Evolutionary conservation across 108 stramenopile genomes (phyloP).

Genomic region (Cyclostephanos tholiformis): DNA sequence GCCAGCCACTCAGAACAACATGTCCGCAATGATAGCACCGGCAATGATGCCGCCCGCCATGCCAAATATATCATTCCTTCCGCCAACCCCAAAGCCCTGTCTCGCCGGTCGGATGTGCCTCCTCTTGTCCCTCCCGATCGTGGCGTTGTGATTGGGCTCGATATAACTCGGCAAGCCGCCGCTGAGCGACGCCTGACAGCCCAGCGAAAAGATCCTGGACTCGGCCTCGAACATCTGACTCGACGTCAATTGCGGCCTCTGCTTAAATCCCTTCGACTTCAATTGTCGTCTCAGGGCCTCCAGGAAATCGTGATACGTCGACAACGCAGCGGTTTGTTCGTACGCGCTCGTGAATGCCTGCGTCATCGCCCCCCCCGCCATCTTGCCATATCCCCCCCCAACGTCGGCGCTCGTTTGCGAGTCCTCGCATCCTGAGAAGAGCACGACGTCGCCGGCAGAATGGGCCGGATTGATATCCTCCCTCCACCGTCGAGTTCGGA

Average conservation of each 20-base stretch:
- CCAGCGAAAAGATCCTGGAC: slow-evolving; percentile 50
- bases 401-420: slow-evolving; percentile 92
- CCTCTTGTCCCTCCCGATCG: slow-evolving; percentile 45
- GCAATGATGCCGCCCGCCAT: slow-evolving; percentile 37
- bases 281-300: slow-evolving; percentile 35
- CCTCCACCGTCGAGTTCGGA: slow-evolving; percentile 37
- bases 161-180: slow-evolving; percentile 34
- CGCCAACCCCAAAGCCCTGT: slow-evolving; percentile 29
- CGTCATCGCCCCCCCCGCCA: slow-evolving; percentile 59
- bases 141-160: slow-evolving; percentile 45
- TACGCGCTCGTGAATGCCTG: slow-evolving; percentile 51
- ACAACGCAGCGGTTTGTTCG: slow-evolving; percentile 16
- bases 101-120: slow-evolving; percentile 43
- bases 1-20: slow-evolving; percentile 40
- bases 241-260: slow-evolving; percentile 51
- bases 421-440: slow-evolving; percentile 90
- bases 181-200: slow-evolving; percentile 16
- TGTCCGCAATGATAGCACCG: slow-evolving; percentile 40
- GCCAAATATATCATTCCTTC: slow-evolving; percentile 35
- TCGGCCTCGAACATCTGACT: slow-evolving; percentile 51
- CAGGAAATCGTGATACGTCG: slow-evolving; percentile 52
- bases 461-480: slow-evolving; percentile 51
- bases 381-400: slow-evolving; percentile 12
- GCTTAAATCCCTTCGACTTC: slow-evolving; percentile 33
- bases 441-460: slow-evolving; percentile 49